Conservation (phyloP, 108 stramenopile species). For the Cyclotella sp. region DNA sequence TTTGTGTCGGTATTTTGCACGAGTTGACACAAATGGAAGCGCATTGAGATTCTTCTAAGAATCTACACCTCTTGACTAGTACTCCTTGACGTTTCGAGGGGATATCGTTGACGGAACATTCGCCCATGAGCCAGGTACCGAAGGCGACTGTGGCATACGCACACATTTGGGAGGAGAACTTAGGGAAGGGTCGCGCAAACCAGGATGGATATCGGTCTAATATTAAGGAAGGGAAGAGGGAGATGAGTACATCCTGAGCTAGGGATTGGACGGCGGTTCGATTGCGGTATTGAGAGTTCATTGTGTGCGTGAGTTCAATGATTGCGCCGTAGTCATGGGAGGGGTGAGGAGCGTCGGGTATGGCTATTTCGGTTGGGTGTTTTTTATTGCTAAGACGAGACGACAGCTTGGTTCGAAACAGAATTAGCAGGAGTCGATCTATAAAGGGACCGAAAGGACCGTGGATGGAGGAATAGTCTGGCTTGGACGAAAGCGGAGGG, state of each 20-base stretch:
- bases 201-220: conserved; percentile 70
- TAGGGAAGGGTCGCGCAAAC: conserved; percentile 72
- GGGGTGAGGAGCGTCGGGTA: conserved; percentile 38
- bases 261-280: conserved; percentile 57
- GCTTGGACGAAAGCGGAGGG: conserved; percentile 68
- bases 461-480: conserved; percentile 74
- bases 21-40: conserved; percentile 92
- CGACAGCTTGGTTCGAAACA: conserved; percentile 69
- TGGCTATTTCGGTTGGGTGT: conserved; percentile 19
- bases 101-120: conserved; percentile 87
- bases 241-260: conserved; percentile 67
- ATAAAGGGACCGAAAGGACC: conserved; percentile 71
- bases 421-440: conserved; percentile 62
- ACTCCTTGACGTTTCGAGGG: conserved; percentile 75
- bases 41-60: conserved; percentile 90
- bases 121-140: conserved; percentile 95
- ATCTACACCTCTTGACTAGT: conserved; percentile 92
- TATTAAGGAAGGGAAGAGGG: conserved; percentile 50
- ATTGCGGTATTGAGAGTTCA: conserved; percentile 68
- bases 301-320: conserved; percentile 67
- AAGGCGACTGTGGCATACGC: conserved; percentile 87
- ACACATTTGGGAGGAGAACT: conserved; percentile 85
- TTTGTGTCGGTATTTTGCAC: conserved; percentile 95
- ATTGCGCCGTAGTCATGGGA: conserved; percentile 66
- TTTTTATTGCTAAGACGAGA: conserved; percentile 46